Conservation (phyloP, 305 asterid species). For the Rubia balearica region DNA sequence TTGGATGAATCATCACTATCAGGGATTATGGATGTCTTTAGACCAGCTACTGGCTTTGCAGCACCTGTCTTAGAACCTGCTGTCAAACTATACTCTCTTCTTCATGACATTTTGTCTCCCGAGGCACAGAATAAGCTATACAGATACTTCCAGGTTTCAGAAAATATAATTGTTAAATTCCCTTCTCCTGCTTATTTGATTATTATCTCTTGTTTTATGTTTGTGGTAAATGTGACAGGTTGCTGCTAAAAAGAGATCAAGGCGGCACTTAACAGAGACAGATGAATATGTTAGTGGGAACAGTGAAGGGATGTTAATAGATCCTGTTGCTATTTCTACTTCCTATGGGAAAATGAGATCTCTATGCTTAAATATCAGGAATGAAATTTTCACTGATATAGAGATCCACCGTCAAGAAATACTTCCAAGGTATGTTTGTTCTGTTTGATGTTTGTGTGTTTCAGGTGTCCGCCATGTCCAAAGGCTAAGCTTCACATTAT, state of each 20-base stretch:
- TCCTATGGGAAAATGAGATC: slow-evolving; percentile 46
- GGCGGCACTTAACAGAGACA: slow-evolving; percentile 45
- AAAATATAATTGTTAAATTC: slow-evolving; percentile 6
- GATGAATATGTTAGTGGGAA: slow-evolving; percentile 51
- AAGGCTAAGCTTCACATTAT: background rate
- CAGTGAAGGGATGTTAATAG: slow-evolving; percentile 40
- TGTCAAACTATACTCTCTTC: slow-evolving; percentile 38
- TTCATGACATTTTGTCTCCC: slow-evolving; percentile 43
- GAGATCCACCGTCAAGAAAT: slow-evolving; percentile 48
- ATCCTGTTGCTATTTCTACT: slow-evolving; percentile 35
- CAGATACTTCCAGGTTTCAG: slow-evolving; percentile 41
- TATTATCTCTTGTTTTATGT: background rate
- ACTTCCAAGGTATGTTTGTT: slow-evolving; percentile 40
- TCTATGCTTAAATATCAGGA: slow-evolving; percentile 37
- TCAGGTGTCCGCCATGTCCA: background rate
- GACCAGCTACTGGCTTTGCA: slow-evolving; percentile 39
- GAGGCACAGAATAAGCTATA: slow-evolving; percentile 45
- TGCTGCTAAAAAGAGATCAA: slow-evolving; percentile 48
- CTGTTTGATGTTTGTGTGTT: background rate
- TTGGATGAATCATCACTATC: slow-evolving; percentile 43
- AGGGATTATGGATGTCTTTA: slow-evolving; percentile 42
- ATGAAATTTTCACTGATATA: slow-evolving; percentile 44
- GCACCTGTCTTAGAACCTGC: slow-evolving; percentile 46
- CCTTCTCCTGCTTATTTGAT: slow-evolving; percentile 1
- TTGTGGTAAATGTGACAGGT: slow-evolving; percentile 26